Conservation (phyloP, 164 flowering plant genomes). For the Euptelea pleiosperma region DNA sequence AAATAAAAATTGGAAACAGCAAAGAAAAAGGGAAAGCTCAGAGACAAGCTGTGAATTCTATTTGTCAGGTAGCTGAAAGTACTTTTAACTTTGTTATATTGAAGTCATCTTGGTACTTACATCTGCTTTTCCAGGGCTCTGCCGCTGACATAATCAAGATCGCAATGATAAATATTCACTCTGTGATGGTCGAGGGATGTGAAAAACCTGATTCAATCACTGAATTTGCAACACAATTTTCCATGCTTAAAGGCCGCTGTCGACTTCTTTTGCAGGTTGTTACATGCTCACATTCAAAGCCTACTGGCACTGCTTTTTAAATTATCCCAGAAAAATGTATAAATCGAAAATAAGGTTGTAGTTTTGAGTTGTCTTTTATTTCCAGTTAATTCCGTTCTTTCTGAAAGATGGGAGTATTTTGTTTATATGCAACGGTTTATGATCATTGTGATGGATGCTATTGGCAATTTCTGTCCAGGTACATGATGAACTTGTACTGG, state of each 20-base stretch:
- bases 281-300: too few relatives aligned
- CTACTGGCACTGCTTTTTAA: too few relatives aligned
- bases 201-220: slow-evolving; percentile 24
- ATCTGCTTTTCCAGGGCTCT: slow-evolving; percentile 62
- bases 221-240: slow-evolving; percentile 29
- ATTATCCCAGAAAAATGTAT: too few relatives aligned
- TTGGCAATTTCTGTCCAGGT: slow-evolving; percentile 42
- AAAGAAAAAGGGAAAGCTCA: slow-evolving; percentile 94
- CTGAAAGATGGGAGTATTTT: not conserved
- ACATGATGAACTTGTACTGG: slow-evolving; percentile 88
- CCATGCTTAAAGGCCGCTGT: slow-evolving; percentile 68
- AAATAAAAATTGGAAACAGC: slow-evolving; percentile 70
- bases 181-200: slow-evolving; percentile 50
- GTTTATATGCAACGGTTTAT: not conserved
- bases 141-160: slow-evolving; percentile 97
- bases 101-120: slow-evolving; percentile 8
- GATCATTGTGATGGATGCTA: slow-evolving; percentile 5
- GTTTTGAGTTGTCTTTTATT: not conserved
- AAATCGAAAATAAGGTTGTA: not conserved
- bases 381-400: not conserved
- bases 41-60: slow-evolving; percentile 97
- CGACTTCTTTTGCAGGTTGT: slow-evolving; percentile 88
- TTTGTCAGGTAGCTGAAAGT: slow-evolving; percentile 70
- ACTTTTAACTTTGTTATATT: not conserved
- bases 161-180: slow-evolving; percentile 79